Conservation (phyloP, 2,329 filamentous ascomycete species). For the Paracamarosporium sp. region DNA sequence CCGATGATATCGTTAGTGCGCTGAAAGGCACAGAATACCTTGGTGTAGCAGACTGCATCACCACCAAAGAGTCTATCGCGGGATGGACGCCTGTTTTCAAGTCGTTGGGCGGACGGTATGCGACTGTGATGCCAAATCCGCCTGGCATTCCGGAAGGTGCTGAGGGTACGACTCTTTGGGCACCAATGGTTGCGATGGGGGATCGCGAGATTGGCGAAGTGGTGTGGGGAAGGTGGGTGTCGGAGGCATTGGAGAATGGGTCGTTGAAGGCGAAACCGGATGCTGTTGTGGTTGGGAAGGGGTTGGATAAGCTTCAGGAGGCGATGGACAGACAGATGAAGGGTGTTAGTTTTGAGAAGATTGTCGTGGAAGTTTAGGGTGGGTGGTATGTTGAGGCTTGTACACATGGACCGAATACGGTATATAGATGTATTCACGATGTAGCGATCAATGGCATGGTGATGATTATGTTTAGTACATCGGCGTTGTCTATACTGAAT, state of each 20-base stretch:
- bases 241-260: constrained; percentile 38
- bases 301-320: constrained; percentile 35
- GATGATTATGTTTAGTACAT: no score
- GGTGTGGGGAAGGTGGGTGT: constrained; percentile 40
- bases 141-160: constrained; percentile 34
- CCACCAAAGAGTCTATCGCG: constrained; percentile 25
- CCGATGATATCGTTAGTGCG: constrained; percentile 49
- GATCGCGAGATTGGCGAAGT: constrained; percentile 39
- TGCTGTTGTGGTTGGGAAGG: constrained; percentile 35
- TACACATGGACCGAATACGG: no score
- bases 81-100: constrained; percentile 35
- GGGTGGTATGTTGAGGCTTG: no score
- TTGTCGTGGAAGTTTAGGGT: constrained; percentile 35
- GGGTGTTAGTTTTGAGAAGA: constrained; percentile 43
- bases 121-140: constrained; percentile 26
- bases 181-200: constrained; percentile 21
- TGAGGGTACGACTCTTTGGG: constrained; percentile 31
- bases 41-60: constrained; percentile 51
- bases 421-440: no score
- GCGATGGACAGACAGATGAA: constrained; percentile 35
- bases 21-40: constrained; percentile 50
- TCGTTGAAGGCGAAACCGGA: constrained; percentile 38
- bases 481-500: no score
- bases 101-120: constrained; percentile 38
- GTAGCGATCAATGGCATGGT: no score